phyloP scores from a whole-genome alignment of 345 rosid species.

The Camelina neglecta region DNA sequence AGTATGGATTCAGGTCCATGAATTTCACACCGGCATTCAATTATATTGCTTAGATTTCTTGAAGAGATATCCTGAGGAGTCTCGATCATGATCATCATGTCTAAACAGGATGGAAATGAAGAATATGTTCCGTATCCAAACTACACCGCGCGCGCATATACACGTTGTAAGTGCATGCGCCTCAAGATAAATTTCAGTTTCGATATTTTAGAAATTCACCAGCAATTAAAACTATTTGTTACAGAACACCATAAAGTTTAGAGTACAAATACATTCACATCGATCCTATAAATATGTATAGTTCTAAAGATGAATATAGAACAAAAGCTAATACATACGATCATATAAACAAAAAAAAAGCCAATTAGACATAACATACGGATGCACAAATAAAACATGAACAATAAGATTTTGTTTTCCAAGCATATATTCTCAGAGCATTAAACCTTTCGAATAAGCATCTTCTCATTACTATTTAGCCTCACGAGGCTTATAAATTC shows the following conservation, averaged over 20 bases:
- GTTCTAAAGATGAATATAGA: not conserved
- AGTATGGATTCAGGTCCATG: not conserved
- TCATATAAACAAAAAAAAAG: not conserved
- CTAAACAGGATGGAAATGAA: not conserved
- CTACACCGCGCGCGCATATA: not conserved
- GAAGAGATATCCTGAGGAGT: not conserved
- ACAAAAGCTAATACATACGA: slow-evolving; percentile 2
- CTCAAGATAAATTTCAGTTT: not conserved
- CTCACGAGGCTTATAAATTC: slow-evolving; percentile 31
- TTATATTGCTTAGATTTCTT: not conserved
- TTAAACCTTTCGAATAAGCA: slow-evolving; percentile 48
- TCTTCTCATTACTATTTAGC: slow-evolving; percentile 31
- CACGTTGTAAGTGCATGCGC: slow-evolving; percentile 13
- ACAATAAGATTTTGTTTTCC: slow-evolving; percentile 19
- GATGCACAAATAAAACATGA: slow-evolving; percentile 19
- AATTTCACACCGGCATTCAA: not conserved
- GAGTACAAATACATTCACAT: not conserved
- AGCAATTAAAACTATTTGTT: not conserved
- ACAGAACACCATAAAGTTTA: not conserved
- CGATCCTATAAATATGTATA: not conserved
- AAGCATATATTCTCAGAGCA: slow-evolving; percentile 43
- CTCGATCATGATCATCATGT: not conserved
- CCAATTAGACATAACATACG: slow-evolving; percentile 3
- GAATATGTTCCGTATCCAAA: not conserved
- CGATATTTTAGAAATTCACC: not conserved